Conservation (phyloP, 164 flowering plant genomes). For the Cinnamomum micranthum region DNA sequence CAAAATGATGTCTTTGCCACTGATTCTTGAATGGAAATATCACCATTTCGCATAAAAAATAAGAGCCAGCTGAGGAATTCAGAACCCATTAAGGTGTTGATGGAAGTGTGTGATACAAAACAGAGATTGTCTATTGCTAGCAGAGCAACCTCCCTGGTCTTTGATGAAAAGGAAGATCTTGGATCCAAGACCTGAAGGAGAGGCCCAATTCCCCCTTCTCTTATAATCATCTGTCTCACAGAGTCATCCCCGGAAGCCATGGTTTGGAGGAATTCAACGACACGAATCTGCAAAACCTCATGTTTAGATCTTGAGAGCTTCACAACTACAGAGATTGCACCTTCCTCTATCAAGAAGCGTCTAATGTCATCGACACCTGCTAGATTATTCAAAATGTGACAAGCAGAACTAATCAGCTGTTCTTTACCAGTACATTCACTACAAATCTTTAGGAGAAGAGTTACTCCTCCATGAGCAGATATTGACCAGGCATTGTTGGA, state of each 20-base stretch:
- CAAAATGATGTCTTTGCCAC: constrained; percentile 52
- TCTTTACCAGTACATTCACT: constrained; percentile 18
- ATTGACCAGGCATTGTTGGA: constrained; percentile 90
- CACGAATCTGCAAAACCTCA: constrained; percentile 43
- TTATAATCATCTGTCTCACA: constrained; percentile 36
- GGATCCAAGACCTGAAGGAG: constrained; percentile 57
- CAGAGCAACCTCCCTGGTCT: constrained; percentile 49
- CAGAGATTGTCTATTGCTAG: constrained; percentile 59
- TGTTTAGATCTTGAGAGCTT: constrained; percentile 45
- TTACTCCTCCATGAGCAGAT: constrained; percentile 91
- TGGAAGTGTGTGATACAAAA: constrained; percentile 31
- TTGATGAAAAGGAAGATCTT: constrained; percentile 34
- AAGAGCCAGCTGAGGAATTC: constrained; percentile 61
- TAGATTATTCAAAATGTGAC: constrained; percentile 73
- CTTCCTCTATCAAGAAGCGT: constrained; percentile 81
- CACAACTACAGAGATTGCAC: constrained; percentile 43
- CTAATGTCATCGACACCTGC: constrained; percentile 82
- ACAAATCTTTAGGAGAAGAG: constrained; percentile 61
- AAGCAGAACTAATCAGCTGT: constrained; percentile 47
- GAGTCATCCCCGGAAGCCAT: constrained; percentile 57
- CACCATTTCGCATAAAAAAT: constrained; percentile 50
- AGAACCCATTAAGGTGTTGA: constrained; percentile 31
- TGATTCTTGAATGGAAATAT: constrained; percentile 60
- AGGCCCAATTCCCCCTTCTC: constrained; percentile 56
- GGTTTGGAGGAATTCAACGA: constrained; percentile 59